phyloP scores from a whole-genome alignment of 768 basidiomycete genomes.

The Dictyophora rubrovolvata region DNA sequence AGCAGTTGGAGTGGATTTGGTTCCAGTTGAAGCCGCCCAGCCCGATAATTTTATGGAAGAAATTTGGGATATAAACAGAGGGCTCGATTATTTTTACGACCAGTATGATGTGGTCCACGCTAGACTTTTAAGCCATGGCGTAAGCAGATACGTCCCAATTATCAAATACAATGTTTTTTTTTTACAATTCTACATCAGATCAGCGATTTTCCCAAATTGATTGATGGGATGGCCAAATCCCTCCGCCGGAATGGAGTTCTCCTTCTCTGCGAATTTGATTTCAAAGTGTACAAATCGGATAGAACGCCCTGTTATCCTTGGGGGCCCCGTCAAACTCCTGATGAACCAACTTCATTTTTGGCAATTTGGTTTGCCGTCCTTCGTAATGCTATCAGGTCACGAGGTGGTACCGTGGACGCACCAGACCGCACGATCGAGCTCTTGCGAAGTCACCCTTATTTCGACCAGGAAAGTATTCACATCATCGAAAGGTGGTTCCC shows the following conservation, averaged over 20 bases:
- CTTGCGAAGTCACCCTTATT: constrained; percentile 43
- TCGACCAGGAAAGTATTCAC: constrained; percentile 40
- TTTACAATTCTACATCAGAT: constrained; percentile 34
- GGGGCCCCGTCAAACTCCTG: constrained; percentile 18
- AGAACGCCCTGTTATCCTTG: constrained; percentile 32
- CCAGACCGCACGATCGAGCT: constrained; percentile 45
- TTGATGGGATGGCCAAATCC: constrained; percentile 56
- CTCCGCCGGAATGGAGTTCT: constrained; percentile 64
- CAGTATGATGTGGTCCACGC: constrained; percentile 70
- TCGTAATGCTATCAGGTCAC: constrained; percentile 38
- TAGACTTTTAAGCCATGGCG: constrained; percentile 62
- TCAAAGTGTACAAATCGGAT: constrained; percentile 44
- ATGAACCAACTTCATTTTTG: constrained; percentile 39
- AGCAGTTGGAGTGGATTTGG: constrained; percentile 41
- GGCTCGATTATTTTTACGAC: constrained; percentile 71
- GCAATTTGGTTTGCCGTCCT: constrained; percentile 52
- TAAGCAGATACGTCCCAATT: constrained; percentile 26
- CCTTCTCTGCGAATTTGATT: constrained; percentile 60
- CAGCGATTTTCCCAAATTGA: constrained; percentile 50
- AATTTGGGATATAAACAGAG: constrained; percentile 77
- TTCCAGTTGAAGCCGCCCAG: constrained; percentile 37
- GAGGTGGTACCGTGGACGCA: constrained; percentile 48
- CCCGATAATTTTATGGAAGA: constrained; percentile 74
- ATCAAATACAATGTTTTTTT: constrained; percentile 9
- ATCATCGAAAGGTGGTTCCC: constrained; percentile 56